These are phyloP conservation scores for Thymus quinquecostatus DNA, from an alignment of 257 asterid genomes.

Conservation along the genomic window DNA sequence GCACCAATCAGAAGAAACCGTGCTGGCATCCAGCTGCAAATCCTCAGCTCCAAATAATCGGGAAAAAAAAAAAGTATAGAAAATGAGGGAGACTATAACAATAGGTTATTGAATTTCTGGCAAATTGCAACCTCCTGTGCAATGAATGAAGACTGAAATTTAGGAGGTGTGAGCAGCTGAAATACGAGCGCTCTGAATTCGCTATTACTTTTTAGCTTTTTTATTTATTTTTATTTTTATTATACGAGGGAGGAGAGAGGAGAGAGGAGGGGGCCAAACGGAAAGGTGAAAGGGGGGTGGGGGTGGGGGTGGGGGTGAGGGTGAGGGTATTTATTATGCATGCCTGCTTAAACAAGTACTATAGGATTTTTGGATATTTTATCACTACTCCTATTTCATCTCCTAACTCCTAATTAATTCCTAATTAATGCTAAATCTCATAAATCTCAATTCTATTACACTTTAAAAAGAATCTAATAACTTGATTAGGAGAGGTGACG, in stretches of 20 bases:
- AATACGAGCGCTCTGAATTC: slow-evolving; percentile 32
- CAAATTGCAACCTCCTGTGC: slow-evolving; percentile 8
- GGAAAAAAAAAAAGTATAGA: background rate
- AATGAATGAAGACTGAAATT: slow-evolving; percentile 33
- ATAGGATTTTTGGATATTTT: slow-evolving; percentile 24
- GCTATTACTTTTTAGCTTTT: background rate
- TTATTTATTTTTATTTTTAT: background rate
- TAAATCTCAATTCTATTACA: background rate
- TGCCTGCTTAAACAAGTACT: slow-evolving; percentile 24
- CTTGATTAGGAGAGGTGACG: no score
- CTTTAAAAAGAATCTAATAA: no score
- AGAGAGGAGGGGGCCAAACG: background rate
- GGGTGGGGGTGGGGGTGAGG: background rate
- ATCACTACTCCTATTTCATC: background rate
- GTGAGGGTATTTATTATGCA: slow-evolving; percentile 28
- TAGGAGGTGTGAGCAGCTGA: slow-evolving; percentile 20
- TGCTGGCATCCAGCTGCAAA: slow-evolving; percentile 1
- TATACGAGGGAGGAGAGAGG: background rate
- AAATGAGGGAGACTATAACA: background rate
- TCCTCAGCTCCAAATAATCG: slow-evolving; percentile 19
- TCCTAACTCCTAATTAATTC: no score
- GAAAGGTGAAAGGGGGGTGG: background rate
- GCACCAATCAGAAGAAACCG: slow-evolving; percentile 19
- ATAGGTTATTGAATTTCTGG: slow-evolving; percentile 2
- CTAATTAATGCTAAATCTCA: no score